Evolutionary conservation across 805 yeast species (phyloP), one percentile per base, ranked within the genome.

Genomic region (Wickerhamiella domercqiae): DNA sequence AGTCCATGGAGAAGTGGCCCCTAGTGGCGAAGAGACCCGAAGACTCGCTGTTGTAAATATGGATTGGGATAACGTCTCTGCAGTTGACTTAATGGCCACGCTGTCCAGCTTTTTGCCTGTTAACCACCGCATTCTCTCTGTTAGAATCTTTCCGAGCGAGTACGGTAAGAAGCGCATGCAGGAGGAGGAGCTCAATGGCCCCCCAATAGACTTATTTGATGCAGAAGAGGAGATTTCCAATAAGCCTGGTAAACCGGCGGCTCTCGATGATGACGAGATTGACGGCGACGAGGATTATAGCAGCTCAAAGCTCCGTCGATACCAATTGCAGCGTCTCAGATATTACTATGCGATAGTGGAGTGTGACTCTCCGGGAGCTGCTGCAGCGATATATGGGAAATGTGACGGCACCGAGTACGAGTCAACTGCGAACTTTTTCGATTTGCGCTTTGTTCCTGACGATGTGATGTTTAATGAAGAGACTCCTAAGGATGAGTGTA

Each of bases 401-500:
- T 83, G 94, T 60, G 98, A 90, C 57, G 94, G 94, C 22, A 72
- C 96, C 0, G 98, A 90, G 60, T 90, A 73, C 53, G 98, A 90
- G 59, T 77, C 94, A 11, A 84, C 97, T 0, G 93, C 97, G 3
- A 90, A 90, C 55, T 70, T 82, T 39, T 87, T 90, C 56, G 98
- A 90, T 57, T 62, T 90, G 44, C 68, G 98, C 50, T 90, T 81
- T 49, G 75, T 90, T 37, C 97, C 98, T 2, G 94, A 82, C 35
- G 95, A 74, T 19, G 83, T 84, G 83, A 76, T 71, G 2, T 90
- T 90, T 56, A 21, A 32, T 16, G 84, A 76, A 9, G 80, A 73
- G 39, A 72, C 71, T 40, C 76, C 93, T 30, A 69, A 73, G 47
- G 97, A 90, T 50, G 53, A 56, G 22, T 82, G 96, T 60, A 60